Evolutionary conservation across 2,329 filamentous ascomycete species (phyloP).

Genomic region (Diaporthe citriasiana): DNA sequence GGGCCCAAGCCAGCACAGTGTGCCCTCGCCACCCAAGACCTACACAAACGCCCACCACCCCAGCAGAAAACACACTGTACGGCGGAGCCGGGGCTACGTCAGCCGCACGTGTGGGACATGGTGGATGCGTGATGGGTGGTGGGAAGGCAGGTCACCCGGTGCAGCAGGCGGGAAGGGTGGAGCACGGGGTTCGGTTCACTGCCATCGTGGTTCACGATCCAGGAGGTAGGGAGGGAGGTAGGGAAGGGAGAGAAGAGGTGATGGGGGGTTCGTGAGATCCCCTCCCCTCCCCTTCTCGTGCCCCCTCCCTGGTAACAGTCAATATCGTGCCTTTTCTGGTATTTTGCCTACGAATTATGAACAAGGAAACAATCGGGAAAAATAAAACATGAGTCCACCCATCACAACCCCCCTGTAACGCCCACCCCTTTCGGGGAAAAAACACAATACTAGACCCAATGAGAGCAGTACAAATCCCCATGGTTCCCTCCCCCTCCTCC

Average conservation of each 20-base stretch:
- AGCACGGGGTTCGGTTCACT: slow-evolving; percentile 8
- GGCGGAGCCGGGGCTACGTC: slow-evolving; percentile 30
- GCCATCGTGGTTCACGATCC: neutral
- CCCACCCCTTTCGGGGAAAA: neutral
- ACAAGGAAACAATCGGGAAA: slow-evolving; percentile 22
- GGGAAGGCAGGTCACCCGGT: slow-evolving; percentile 34
- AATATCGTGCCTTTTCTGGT: slow-evolving; percentile 33
- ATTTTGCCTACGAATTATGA: slow-evolving; percentile 36
- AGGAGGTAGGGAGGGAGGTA: slow-evolving; percentile 12
- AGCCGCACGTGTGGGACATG: slow-evolving; percentile 35
- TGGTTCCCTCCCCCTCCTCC: slow-evolving; percentile 9
- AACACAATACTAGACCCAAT: neutral
- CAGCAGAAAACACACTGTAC: slow-evolving; percentile 36
- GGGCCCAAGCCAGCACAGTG: slow-evolving; percentile 25
- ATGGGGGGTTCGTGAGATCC: neutral
- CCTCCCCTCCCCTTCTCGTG: neutral
- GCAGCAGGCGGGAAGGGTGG: neutral
- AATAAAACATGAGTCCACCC: slow-evolving; percentile 5
- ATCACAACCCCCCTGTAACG: neutral
- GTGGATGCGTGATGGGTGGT: neutral
- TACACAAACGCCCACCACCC: neutral
- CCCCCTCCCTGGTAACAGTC: slow-evolving; percentile 21
- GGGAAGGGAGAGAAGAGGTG: neutral
- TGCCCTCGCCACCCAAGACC: neutral
- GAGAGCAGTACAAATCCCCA: neutral